A percentile compares a stretch with the other conserved stretches of the same genome.
These are phyloP conservation scores for Phialocephala sp. DNA, from an alignment of 2,329 filamentous ascomycete species.

Conservation along the genomic window DNA sequence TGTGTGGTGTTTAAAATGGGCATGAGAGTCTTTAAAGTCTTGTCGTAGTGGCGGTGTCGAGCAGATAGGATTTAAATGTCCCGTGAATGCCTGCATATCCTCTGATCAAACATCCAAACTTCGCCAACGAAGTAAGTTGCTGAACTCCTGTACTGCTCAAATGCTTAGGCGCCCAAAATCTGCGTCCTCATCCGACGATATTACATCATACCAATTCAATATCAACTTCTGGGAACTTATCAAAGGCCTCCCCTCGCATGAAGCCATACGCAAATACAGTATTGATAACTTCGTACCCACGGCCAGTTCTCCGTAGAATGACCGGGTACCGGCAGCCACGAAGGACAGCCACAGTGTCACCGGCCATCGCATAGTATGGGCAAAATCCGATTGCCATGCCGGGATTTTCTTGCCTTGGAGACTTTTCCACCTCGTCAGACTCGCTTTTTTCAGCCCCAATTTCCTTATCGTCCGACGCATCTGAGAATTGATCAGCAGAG, in stretches of 20 bases:
- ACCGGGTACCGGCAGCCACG: not conserved
- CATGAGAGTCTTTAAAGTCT: not conserved
- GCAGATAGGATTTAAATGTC: too few species aligned
- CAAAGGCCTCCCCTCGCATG: slow-evolving; percentile 9
- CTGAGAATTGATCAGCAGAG: not conserved
- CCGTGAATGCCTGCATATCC: not conserved
- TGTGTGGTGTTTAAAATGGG: too few species aligned
- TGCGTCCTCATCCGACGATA: not conserved
- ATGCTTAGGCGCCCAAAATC: not conserved
- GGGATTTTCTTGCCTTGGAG: not conserved
- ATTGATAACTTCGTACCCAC: slow-evolving; percentile 1
- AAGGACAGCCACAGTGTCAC: slow-evolving; percentile 11
- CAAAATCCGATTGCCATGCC: not conserved
- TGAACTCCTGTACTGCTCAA: not conserved
- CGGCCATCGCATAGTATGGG: not conserved
- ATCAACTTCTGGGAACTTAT: not conserved
- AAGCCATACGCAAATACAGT: slow-evolving; percentile 11
- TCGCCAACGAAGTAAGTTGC: not conserved
- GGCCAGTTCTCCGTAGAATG: not conserved
- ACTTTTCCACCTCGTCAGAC: not conserved
- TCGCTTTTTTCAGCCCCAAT: not conserved
- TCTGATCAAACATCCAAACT: not conserved
- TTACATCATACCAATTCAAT: slow-evolving; percentile 15
- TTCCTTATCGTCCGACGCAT: not conserved
- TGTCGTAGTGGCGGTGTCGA: not conserved